phyloP scores from a whole-genome alignment of 2,329 filamentous ascomycete genomes.

The Microcyclosporella mali region DNA sequence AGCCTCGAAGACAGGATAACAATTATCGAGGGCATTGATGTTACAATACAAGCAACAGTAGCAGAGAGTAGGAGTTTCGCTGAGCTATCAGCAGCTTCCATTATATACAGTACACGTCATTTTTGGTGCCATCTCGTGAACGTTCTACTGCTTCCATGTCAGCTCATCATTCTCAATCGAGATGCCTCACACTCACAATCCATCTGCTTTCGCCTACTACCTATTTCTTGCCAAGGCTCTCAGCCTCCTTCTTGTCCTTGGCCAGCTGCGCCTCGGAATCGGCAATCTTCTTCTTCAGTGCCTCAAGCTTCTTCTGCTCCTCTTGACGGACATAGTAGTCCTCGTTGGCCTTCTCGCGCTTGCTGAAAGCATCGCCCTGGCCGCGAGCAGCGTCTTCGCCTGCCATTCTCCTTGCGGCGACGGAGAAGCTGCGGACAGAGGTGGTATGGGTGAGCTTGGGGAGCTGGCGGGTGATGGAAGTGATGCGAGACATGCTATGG shows the following conservation, averaged over 20 bases:
- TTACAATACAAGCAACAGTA: no score
- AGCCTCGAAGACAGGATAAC: no score
- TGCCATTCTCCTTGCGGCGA: constrained; percentile 38
- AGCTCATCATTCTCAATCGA: no score
- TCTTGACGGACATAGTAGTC: constrained; percentile 77
- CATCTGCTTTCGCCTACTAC: not conserved
- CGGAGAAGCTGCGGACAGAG: constrained; percentile 36
- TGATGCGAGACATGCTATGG: constrained; percentile 24
- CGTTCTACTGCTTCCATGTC: no score
- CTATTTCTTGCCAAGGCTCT: constrained; percentile 16
- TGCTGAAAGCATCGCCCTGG: constrained; percentile 80
- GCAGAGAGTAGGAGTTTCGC: no score
- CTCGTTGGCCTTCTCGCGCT: constrained; percentile 82
- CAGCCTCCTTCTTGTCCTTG: constrained; percentile 27
- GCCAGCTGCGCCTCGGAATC: constrained; percentile 23
- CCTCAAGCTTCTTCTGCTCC: constrained; percentile 71
- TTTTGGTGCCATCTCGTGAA: no score
- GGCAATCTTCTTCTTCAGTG: constrained; percentile 33
- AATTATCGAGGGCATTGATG: no score
- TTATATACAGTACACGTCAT: no score
- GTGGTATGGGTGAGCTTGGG: constrained; percentile 33
- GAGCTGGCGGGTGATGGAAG: constrained; percentile 33
- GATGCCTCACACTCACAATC: not conserved
- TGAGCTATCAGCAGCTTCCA: no score
- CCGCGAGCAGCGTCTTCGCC: constrained; percentile 41